phyloP scores from a whole-genome alignment of 768 basidiomycete genomes.

The Chalciporus chontae region DNA sequence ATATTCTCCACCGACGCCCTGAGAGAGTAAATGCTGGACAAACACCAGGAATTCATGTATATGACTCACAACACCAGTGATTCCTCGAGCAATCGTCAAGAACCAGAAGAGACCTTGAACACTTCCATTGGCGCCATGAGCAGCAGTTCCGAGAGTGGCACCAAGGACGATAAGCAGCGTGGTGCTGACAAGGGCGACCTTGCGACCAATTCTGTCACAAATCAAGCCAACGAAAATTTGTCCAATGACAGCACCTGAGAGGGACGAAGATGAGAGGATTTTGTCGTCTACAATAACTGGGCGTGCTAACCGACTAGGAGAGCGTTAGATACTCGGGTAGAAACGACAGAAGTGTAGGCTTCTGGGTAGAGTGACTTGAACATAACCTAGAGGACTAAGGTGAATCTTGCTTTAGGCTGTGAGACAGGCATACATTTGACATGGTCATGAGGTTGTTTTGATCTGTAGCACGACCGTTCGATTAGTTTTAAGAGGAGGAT shows the following conservation, averaged over 20 bases:
- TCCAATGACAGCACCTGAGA: slow-evolving; percentile 55
- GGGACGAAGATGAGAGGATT: slow-evolving; percentile 1
- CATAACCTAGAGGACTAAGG: slow-evolving; percentile 44
- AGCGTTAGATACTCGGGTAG: slow-evolving; percentile 69
- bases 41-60: background rate
- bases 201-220: slow-evolving; percentile 74
- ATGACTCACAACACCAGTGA: slow-evolving; percentile 57
- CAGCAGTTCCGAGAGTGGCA: slow-evolving; percentile 63
- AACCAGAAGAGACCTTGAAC: slow-evolving; percentile 68
- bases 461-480: slow-evolving; percentile 35
- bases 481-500: background rate
- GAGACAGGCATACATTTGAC: slow-evolving; percentile 45
- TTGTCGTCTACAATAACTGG: background rate
- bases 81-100: slow-evolving; percentile 65
- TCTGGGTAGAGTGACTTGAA: slow-evolving; percentile 62
- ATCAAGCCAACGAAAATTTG: slow-evolving; percentile 61
- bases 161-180: slow-evolving; percentile 70
- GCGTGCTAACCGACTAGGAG: slow-evolving; percentile 56
- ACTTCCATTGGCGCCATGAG: slow-evolving; percentile 57
- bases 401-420: background rate
- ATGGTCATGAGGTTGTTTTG: slow-evolving; percentile 73
- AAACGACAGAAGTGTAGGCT: slow-evolving; percentile 56
- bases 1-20: slow-evolving; percentile 79
- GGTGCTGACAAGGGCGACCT: slow-evolving; percentile 67
- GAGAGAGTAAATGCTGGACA: slow-evolving; percentile 3